Evolutionary conservation across 1,284 basidiomycete species (phyloP).

Genomic region (Agaricales sp.): DNA sequence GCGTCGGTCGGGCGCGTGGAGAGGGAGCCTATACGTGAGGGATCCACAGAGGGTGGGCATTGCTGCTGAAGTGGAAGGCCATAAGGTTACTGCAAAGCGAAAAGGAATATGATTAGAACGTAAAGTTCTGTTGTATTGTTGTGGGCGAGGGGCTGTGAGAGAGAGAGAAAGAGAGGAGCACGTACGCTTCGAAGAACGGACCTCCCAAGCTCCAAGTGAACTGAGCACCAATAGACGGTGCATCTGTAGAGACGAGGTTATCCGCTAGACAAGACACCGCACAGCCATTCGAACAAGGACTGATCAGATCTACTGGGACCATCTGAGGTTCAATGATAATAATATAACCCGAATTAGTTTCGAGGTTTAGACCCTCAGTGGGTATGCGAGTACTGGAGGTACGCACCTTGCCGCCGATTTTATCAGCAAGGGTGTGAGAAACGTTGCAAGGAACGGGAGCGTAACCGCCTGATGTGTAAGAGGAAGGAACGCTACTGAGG

Average conservation of each 20-base stretch:
- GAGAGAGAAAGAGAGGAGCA: not conserved
- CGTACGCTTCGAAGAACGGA: conserved; percentile 23
- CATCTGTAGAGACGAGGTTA: conserved; percentile 44
- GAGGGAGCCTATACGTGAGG: conserved; percentile 10
- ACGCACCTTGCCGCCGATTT: conserved; percentile 42
- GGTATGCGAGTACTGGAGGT: no score
- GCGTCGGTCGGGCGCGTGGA: conserved; percentile 10
- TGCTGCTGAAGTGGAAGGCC: conserved; percentile 13
- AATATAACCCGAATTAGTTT: no score
- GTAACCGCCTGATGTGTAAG: conserved; percentile 22
- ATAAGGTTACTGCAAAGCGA: conserved; percentile 22
- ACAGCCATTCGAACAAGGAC: conserved; percentile 25
- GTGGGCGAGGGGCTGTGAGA: no score
- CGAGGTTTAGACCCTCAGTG: no score
- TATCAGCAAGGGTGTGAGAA: conserved; percentile 46
- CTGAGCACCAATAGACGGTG: conserved; percentile 26
- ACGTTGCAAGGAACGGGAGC: conserved; percentile 28
- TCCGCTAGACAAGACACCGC: conserved; percentile 31
- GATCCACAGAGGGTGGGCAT: conserved; percentile 13
- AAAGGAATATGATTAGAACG: not conserved
- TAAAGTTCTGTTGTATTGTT: not conserved
- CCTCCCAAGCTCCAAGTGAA: conserved; percentile 25
- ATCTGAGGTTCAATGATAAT: no score
- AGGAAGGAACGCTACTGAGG: conserved; percentile 15
- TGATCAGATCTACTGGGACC: conserved; percentile 54